These are phyloP conservation scores for Infundibulicybe gibba DNA, from an alignment of 768 basidiomycete genomes.

Conservation along the genomic window DNA sequence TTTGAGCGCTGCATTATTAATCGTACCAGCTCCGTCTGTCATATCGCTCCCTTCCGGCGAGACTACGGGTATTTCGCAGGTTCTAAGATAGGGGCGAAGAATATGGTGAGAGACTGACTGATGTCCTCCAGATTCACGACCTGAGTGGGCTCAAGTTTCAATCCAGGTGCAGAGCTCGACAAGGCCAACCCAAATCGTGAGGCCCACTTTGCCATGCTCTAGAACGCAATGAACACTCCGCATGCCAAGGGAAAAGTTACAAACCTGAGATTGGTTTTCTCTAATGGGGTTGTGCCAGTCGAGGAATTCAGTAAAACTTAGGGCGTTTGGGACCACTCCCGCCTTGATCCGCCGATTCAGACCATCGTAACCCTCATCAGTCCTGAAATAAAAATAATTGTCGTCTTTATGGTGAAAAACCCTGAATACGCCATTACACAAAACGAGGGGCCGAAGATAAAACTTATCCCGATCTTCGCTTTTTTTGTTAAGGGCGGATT, in stretches of 20 bases:
- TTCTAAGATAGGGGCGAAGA: neutral
- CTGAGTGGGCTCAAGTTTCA: constrained; percentile 30
- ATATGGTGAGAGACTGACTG: constrained; percentile 26
- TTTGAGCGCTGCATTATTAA: constrained; percentile 33
- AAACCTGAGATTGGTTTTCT: constrained; percentile 48
- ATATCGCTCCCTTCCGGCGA: constrained; percentile 33
- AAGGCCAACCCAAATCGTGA: constrained; percentile 59
- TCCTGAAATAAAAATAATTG: constrained; percentile 51
- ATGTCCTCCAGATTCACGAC: constrained; percentile 43
- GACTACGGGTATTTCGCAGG: constrained; percentile 15
- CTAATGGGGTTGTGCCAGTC: constrained; percentile 51
- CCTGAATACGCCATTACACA: constrained; percentile 53
- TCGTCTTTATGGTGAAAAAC: constrained; percentile 61
- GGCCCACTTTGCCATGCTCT: constrained; percentile 65
- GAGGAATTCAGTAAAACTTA: constrained; percentile 32
- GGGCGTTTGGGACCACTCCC: neutral
- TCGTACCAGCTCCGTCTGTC: constrained; percentile 55
- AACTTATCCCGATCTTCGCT: constrained; percentile 32
- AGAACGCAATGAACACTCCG: neutral
- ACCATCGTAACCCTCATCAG: constrained; percentile 36
- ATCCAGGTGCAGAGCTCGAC: constrained; percentile 62
- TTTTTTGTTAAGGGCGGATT: constrained; percentile 23
- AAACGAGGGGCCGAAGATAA: constrained; percentile 45
- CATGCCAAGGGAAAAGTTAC: constrained; percentile 2
- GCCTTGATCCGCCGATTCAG: constrained; percentile 26